A percentile compares a stretch with the other conserved stretches of the same genome.
Conservation (phyloP, 768 basidiomycete species). For the Filobasidium wieringae region DNA sequence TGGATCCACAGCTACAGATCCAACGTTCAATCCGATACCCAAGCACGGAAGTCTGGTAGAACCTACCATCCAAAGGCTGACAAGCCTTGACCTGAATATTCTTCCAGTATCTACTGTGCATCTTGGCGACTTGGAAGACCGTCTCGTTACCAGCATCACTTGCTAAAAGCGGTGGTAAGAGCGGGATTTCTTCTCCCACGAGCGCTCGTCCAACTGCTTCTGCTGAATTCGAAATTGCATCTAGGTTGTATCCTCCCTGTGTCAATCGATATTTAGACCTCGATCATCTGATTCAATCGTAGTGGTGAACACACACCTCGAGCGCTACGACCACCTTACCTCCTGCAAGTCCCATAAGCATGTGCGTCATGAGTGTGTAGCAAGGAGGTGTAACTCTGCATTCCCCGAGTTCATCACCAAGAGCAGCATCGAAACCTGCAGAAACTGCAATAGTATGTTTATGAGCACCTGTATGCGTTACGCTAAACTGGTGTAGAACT, state of each 20-base stretch:
- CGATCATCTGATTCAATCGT: neutral
- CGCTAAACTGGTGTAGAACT: neutral
- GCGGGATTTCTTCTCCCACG: constrained; percentile 75
- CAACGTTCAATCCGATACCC: constrained; percentile 16
- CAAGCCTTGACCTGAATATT: constrained; percentile 66
- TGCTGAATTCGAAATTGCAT: constrained; percentile 75
- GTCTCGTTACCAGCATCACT: constrained; percentile 76
- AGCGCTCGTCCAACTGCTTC: constrained; percentile 75
- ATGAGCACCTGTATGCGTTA: neutral
- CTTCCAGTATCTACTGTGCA: constrained; percentile 88
- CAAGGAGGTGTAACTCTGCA: constrained; percentile 83
- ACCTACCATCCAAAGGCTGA: constrained; percentile 66
- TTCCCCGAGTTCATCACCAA: constrained; percentile 80
- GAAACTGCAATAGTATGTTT: constrained; percentile 71
- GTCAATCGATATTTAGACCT: neutral
- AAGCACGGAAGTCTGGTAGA: neutral
- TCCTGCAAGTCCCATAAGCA: constrained; percentile 75
- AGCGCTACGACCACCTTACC: constrained; percentile 85
- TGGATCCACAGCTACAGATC: neutral
- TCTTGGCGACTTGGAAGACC: constrained; percentile 70
- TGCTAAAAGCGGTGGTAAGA: constrained; percentile 57
- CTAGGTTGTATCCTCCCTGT: constrained; percentile 90
- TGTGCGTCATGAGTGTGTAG: constrained; percentile 97
- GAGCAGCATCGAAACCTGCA: constrained; percentile 93
- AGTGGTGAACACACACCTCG: constrained; percentile 51